phyloP scores from a whole-genome alignment of 129 eudicot species.

The Centaurea solstitialis region DNA sequence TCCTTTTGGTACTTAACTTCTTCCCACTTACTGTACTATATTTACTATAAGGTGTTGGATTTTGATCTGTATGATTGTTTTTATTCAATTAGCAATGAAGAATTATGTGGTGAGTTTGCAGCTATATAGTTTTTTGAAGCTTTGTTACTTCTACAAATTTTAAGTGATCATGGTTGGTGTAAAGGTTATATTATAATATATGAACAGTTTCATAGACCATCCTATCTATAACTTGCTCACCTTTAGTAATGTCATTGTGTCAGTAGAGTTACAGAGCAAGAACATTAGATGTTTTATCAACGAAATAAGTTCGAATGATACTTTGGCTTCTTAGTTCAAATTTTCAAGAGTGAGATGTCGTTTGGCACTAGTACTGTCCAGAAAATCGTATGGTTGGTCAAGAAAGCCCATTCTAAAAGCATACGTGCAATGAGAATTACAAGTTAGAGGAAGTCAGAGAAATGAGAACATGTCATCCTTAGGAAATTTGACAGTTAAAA shows the following conservation, averaged over 20 bases:
- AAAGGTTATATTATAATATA: neutral
- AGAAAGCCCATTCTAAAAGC: neutral
- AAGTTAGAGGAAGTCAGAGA: neutral
- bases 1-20: neutral
- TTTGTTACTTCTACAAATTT: neutral
- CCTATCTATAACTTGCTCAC: neutral
- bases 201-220: neutral
- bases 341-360: neutral
- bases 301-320: neutral
- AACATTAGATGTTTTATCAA: neutral
- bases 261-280: neutral
- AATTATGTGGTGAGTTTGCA: neutral
- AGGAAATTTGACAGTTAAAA: neutral
- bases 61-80: neutral
- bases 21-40: constrained; percentile 1
- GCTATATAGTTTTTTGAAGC: neutral
- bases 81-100: neutral
- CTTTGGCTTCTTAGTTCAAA: neutral
- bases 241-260: neutral
- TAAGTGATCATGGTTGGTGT: constrained; percentile 1
- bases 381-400: neutral
- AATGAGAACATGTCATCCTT: neutral
- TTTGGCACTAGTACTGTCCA: neutral
- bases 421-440: neutral
- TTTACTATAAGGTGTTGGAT: neutral